These are phyloP conservation scores for Daldinia childiae DNA, from an alignment of 495 filamentous ascomycete species.

Conservation along the genomic window DNA sequence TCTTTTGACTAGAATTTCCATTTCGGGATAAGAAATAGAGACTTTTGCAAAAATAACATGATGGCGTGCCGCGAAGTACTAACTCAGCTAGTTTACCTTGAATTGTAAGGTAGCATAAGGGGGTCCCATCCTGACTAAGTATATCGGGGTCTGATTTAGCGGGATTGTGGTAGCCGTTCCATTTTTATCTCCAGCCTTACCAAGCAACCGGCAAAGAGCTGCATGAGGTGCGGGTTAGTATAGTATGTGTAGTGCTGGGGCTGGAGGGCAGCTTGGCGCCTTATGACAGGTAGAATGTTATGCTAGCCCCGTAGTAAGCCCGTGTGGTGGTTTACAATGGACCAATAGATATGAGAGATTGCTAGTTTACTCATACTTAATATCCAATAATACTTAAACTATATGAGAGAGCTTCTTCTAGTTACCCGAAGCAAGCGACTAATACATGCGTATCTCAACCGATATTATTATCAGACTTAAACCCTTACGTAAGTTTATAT, in stretches of 20 bases:
- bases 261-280: conserved; percentile 9
- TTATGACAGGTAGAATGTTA: not conserved
- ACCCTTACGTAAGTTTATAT: not conserved
- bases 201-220: conserved; percentile 34
- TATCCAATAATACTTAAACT: not conserved
- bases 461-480: not conserved
- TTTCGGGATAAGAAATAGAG: conserved; percentile 4
- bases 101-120: conserved; percentile 55
- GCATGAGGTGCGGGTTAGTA: conserved; percentile 20
- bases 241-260: not conserved
- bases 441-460: not conserved
- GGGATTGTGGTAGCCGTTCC: conserved; percentile 32
- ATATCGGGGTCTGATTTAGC: conserved; percentile 51
- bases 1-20: conserved; percentile 13
- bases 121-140: conserved; percentile 58
- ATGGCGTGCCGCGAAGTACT: conserved; percentile 5
- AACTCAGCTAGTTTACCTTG: conserved; percentile 6
- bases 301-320: conserved; percentile 16
- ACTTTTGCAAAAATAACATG: conserved; percentile 7
- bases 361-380: not conserved
- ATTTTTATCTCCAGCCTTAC: conserved; percentile 42
- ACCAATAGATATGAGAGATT: not conserved
- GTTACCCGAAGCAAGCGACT: not conserved
- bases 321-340: conserved; percentile 3
- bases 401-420: not conserved